A percentile compares a stretch with the other conserved stretches of the same genome.
phyloP scores from a whole-genome alignment of 139 green algal species.

The Picochlorum sp. region DNA sequence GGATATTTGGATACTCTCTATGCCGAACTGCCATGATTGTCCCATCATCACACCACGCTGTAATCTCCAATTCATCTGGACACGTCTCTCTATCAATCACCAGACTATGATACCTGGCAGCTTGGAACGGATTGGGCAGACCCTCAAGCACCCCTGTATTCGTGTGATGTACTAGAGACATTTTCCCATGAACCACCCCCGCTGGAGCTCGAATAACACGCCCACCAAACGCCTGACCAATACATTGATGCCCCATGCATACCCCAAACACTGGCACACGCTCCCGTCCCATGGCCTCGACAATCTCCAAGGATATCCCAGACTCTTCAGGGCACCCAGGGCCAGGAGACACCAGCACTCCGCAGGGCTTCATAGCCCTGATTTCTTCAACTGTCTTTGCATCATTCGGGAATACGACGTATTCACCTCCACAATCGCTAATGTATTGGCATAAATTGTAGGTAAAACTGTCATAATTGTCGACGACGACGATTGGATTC shows the following conservation, averaged over 20 bases:
- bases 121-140: conserved; percentile 72
- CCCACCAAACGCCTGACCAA: conserved; percentile 77
- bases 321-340: conserved; percentile 83
- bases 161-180: conserved; percentile 79
- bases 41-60: conserved; percentile 93
- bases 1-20: conserved; percentile 62
- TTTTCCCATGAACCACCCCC: conserved; percentile 97
- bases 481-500: conserved; percentile 78
- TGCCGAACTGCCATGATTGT: conserved; percentile 95
- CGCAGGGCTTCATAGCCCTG: conserved; percentile 69
- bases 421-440: conserved; percentile 78
- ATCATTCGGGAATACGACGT: conserved; percentile 94
- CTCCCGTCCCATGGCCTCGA: conserved; percentile 64
- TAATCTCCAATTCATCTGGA: conserved; percentile 88
- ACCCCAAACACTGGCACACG: conserved; percentile 91
- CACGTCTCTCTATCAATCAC: conserved; percentile 86
- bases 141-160: conserved; percentile 66
- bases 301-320: conserved; percentile 86
- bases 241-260: conserved; percentile 99
- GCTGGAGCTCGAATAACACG: conserved; percentile 77
- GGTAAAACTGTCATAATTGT: conserved; percentile 99
- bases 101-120: conserved; percentile 84
- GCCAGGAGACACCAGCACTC: conserved; percentile 90
- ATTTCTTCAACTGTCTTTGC: conserved; percentile 88
- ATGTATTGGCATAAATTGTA: conserved; percentile 98